A percentile compares a stretch with the other conserved stretches of the same genome.
Evolutionary conservation across 495 filamentous ascomycete species (phyloP).

Genomic region (Xylaria venustula): DNA sequence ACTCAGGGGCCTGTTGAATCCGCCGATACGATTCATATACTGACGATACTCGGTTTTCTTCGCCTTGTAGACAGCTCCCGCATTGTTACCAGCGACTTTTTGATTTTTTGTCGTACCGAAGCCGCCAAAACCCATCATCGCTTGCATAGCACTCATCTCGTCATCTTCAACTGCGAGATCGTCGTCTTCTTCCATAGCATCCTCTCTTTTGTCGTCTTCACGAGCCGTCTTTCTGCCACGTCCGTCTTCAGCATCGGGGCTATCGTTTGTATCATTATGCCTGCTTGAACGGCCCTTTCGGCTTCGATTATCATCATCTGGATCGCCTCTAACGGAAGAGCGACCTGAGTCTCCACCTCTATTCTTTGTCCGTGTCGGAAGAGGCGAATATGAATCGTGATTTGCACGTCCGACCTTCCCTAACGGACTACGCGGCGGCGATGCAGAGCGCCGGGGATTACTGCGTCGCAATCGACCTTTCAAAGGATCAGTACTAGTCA

Average conservation of each 20-base stretch:
- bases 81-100: slow-evolving; percentile 87
- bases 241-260: slow-evolving; percentile 15
- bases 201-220: slow-evolving; percentile 27
- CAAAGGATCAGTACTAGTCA: slow-evolving; percentile 12
- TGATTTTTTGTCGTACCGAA: slow-evolving; percentile 89
- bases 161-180: slow-evolving; percentile 59
- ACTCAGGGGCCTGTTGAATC: slow-evolving; percentile 89
- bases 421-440: slow-evolving; percentile 16
- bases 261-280: slow-evolving; percentile 4
- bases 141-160: slow-evolving; percentile 69
- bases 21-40: slow-evolving; percentile 98
- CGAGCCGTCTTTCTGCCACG: slow-evolving; percentile 20
- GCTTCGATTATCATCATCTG: slow-evolving; percentile 37
- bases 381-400: slow-evolving; percentile 23
- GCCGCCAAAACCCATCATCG: slow-evolving; percentile 81
- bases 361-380: slow-evolving; percentile 27
- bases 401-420: slow-evolving; percentile 18
- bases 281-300: slow-evolving; percentile 39
- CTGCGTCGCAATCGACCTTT: slow-evolving; percentile 14
- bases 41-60: slow-evolving; percentile 95
- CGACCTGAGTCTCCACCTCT: slow-evolving; percentile 16
- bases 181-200: slow-evolving; percentile 51
- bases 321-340: slow-evolving; percentile 37
- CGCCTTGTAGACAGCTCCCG: slow-evolving; percentile 82
- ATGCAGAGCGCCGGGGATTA: slow-evolving; percentile 18